phyloP scores from a whole-genome alignment of 1,284 basidiomycete genomes.

The Leccinum ponderosum region DNA sequence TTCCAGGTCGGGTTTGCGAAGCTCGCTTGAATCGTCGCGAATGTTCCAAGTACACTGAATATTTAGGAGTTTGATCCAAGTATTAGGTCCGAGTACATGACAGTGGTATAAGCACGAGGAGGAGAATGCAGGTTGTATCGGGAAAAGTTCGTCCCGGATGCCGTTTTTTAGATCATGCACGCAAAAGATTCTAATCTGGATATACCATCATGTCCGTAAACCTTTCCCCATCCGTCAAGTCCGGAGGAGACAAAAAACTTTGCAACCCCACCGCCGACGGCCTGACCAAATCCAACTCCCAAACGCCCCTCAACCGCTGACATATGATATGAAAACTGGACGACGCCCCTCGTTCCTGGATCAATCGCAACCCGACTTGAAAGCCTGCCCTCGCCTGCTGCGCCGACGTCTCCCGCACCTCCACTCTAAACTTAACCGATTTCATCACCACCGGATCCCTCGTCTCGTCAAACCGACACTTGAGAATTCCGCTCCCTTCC shows the following conservation, averaged over 20 bases:
- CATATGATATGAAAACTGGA: conserved; percentile 79
- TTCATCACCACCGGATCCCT: conserved; percentile 59
- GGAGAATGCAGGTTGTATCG: too few species aligned
- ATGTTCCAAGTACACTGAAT: too few species aligned
- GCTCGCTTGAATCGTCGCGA: too few species aligned
- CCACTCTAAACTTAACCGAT: conserved; percentile 76
- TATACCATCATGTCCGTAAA: conserved; percentile 29
- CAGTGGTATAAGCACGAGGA: too few species aligned
- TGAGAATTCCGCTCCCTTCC: conserved; percentile 62
- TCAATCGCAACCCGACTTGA: conserved; percentile 61
- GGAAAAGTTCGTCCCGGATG: background rate
- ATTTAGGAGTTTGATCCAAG: too few species aligned
- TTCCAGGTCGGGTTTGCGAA: too few species aligned
- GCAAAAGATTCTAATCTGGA: conserved; percentile 16
- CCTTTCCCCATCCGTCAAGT: conserved; percentile 15
- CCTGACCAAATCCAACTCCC: conserved; percentile 57
- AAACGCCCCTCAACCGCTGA: conserved; percentile 65
- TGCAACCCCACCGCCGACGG: conserved; percentile 11
- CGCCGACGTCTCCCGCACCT: conserved; percentile 53
- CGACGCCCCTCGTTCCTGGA: conserved; percentile 84
- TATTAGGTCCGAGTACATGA: too few species aligned
- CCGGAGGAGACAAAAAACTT: conserved; percentile 25
- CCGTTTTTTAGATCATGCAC: conserved; percentile 17
- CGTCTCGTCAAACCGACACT: conserved; percentile 64
- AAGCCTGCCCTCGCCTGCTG: conserved; percentile 49